Conservation (phyloP, 306 rosid genomes). For the Herpetospermum pedunculosum region DNA sequence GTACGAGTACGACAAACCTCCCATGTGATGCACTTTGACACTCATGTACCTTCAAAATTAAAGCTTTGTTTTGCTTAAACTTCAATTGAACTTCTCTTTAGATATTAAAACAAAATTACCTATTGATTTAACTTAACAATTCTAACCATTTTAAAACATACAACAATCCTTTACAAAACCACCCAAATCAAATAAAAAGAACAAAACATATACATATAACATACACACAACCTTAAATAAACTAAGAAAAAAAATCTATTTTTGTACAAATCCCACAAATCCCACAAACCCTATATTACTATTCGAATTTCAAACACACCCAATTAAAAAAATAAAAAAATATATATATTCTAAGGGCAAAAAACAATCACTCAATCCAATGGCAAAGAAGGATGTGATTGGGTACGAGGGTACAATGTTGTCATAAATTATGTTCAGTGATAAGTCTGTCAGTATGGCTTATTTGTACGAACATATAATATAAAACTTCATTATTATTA, state of each 20-base stretch:
- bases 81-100: not conserved
- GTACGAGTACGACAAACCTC: no score
- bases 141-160: not conserved
- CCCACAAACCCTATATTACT: no score
- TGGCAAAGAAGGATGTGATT: not conserved
- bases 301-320: not conserved
- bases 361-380: not conserved
- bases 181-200: no score
- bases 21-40: no score
- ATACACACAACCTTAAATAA: not conserved
- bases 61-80: not conserved
- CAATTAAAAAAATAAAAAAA: not conserved
- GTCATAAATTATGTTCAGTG: slow-evolving; percentile 4
- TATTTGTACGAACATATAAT: not conserved
- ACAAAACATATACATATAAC: not conserved
- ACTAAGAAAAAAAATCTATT: no score
- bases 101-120: not conserved
- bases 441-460: not conserved
- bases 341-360: not conserved
- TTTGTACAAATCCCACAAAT: no score
- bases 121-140: not conserved
- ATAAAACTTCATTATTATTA: not conserved
- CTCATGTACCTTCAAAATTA: no score
- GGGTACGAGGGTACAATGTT: slow-evolving; percentile 9
- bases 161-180: no score